Base-by-base conservation (phyloP, 1,284 basidiomycete genomes). In the Moesziomyces aphidis region DNA sequence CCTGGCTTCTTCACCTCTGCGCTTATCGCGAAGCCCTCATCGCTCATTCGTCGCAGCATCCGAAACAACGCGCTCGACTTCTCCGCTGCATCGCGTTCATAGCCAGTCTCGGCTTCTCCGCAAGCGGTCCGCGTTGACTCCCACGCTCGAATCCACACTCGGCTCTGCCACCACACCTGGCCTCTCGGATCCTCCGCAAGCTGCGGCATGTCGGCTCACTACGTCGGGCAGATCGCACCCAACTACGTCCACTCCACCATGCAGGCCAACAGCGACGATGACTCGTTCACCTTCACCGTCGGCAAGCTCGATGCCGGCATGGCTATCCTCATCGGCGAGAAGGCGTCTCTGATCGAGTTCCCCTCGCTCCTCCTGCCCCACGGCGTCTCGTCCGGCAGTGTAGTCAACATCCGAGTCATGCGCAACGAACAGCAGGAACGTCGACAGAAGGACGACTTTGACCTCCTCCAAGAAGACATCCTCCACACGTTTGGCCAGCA, bases 241-340 rank as follows among this genome's bases (percentile, higher is more conserved):
- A 71, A 69, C 57, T 72, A 78, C 55, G 47, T 77, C 31, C 75
- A 74, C 51, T 74, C 71, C 39, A 64, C 54, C 47, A 71, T 74
- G 68, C 68, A 61, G 49, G 21, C 63, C 62, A 60, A 64, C 50
- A 62, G 61, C 49, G 26, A 58, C 19, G 73, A 75, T 45, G 73
- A 75, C 22, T 67, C 63, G 4, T 75, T 71, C 71, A 82, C 80
- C 24, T 84, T 84, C 52, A 83, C 83, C 42, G 81, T 84, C 34
- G 83, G 83, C 58, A 84, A 84, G 75, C 79, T 84, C 53, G 73
- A 82, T 67, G 80, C 78, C 15, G 79, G 78, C 58, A 81, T 82
- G 81, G 83, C 83, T 44, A 84, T 84, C 63, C 77, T 84, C 62
- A 83, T 84, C 28, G 83, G 83, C 28, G 78, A 83, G 26, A 77